Percentiles rank a stretch among this genome's conserved stretches.
Evolutionary conservation across 495 filamentous ascomycete species (phyloP).

Genomic region (Penicillium waksmanii): DNA sequence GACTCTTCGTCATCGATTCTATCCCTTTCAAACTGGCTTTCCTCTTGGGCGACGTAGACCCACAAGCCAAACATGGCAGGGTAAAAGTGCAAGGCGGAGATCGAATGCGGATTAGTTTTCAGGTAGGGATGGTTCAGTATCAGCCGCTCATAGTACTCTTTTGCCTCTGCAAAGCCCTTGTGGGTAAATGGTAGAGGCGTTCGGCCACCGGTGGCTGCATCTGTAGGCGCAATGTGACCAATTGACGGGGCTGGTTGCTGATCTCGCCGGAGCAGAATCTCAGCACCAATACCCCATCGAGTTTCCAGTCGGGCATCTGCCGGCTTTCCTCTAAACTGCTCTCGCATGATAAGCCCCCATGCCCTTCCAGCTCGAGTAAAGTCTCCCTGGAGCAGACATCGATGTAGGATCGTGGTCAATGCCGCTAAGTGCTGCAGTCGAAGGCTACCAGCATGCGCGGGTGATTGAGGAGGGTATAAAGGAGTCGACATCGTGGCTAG

Average conservation of each 20-base stretch:
- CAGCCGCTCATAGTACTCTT: slow-evolving; percentile 67
- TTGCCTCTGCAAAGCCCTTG: slow-evolving; percentile 59
- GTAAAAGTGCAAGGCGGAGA: slow-evolving; percentile 62
- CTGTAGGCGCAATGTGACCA: not conserved
- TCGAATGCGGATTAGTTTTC: slow-evolving; percentile 43
- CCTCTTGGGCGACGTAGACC: slow-evolving; percentile 62
- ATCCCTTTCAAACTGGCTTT: slow-evolving; percentile 43
- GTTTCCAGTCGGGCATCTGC: slow-evolving; percentile 59
- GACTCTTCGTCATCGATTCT: slow-evolving; percentile 26
- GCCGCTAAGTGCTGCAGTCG: slow-evolving; percentile 62
- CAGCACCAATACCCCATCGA: slow-evolving; percentile 72
- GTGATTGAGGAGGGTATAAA: slow-evolving; percentile 41
- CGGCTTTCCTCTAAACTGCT: slow-evolving; percentile 51
- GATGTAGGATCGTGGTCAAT: slow-evolving; percentile 64
- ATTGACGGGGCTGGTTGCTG: slow-evolving; percentile 22
- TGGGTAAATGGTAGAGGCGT: slow-evolving; percentile 41
- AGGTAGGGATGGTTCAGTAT: slow-evolving; percentile 68
- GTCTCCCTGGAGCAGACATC: slow-evolving; percentile 62
- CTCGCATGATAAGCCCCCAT: slow-evolving; percentile 65
- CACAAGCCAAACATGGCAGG: slow-evolving; percentile 70
- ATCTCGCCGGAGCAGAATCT: slow-evolving; percentile 60
- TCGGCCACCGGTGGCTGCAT: not conserved
- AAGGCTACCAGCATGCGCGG: slow-evolving; percentile 40
- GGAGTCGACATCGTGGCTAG: slow-evolving; percentile 37
- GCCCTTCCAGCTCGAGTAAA: slow-evolving; percentile 65